Percentiles rank a stretch among this genome's conserved stretches.
These are phyloP conservation scores for Umbelopsis vinacea DNA, from an alignment of 192 early-diverging fungal species.

Conservation along the genomic window DNA sequence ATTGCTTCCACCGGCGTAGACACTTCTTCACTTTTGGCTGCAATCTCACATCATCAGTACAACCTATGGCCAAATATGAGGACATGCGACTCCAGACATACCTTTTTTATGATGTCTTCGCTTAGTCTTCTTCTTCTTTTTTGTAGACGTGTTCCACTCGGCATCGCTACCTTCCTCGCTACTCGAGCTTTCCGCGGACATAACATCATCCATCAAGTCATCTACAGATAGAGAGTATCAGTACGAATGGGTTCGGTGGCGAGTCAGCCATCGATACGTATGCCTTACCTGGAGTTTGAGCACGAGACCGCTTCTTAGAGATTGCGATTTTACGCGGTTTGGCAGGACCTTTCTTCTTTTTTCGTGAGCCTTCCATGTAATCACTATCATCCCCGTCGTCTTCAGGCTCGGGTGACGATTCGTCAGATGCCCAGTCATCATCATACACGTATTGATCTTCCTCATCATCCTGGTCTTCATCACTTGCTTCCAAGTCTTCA, in stretches of 20 bases:
- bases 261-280: not conserved
- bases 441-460: not conserved
- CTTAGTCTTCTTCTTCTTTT: constrained; percentile 14
- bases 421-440: constrained; percentile 12
- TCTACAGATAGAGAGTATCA: not conserved
- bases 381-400: constrained; percentile 13
- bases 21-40: constrained; percentile 6
- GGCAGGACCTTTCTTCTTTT: not conserved
- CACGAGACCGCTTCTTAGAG: not conserved
- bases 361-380: constrained; percentile 8
- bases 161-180: constrained; percentile 10
- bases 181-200: not conserved
- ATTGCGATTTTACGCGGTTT: not conserved
- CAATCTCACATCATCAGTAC: not conserved
- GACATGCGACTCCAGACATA: not conserved
- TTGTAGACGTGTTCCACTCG: not conserved
- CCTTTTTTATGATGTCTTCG: not conserved
- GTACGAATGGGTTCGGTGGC: not conserved
- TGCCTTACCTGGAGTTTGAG: not conserved
- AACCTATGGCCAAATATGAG: not conserved
- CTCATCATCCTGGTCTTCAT: not conserved
- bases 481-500: constrained; percentile 9
- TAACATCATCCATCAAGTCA: not conserved
- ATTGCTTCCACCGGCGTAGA: constrained; percentile 28
- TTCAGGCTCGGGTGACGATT: not conserved